A percentile compares a stretch with the other conserved stretches of the same genome.
Conservation (phyloP, 1,139 yeast species). For the Candida pseudocylindracea region DNA sequence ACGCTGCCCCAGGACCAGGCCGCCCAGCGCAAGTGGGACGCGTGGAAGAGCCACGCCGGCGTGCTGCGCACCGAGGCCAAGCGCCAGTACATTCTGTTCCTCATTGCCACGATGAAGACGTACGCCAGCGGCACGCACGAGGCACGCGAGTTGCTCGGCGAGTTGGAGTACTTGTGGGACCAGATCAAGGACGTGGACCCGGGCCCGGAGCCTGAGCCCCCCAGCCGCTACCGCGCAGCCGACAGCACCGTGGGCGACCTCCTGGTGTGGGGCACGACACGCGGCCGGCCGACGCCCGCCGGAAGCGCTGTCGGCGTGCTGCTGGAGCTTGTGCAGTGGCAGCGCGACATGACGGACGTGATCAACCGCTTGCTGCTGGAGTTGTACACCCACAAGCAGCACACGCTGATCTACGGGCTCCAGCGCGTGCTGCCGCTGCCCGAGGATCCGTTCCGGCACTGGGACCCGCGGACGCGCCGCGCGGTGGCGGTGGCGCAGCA, state of each 20-base stretch:
- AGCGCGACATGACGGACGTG: slow-evolving; percentile 18
- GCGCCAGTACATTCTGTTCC: slow-evolving; percentile 37
- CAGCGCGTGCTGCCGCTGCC: no score
- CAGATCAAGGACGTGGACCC: slow-evolving; percentile 36
- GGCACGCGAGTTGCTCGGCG: slow-evolving; percentile 41
- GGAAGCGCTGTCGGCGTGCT: slow-evolving; percentile 1
- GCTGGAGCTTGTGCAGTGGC: slow-evolving; percentile 22
- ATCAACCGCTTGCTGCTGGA: slow-evolving; percentile 18
- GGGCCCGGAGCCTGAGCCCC: not conserved
- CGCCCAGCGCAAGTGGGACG: slow-evolving; percentile 61
- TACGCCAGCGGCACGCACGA: slow-evolving; percentile 52
- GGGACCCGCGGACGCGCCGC: no score
- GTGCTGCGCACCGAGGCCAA: slow-evolving; percentile 55
- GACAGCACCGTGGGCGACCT: slow-evolving; percentile 2
- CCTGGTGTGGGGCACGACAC: not conserved
- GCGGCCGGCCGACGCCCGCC: no score
- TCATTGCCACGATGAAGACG: slow-evolving; percentile 51
- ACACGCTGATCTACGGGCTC: no score
- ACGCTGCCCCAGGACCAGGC: slow-evolving; percentile 38
- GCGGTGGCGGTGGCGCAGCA: no score
- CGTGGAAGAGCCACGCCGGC: slow-evolving; percentile 67
- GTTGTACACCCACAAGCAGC: not conserved
- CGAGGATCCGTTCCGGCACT: no score
- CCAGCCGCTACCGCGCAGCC: not conserved
- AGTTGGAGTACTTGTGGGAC: slow-evolving; percentile 54